Base-by-base conservation (phyloP, 257 asterid species). In the Ajuga chamaepitys region DNA sequence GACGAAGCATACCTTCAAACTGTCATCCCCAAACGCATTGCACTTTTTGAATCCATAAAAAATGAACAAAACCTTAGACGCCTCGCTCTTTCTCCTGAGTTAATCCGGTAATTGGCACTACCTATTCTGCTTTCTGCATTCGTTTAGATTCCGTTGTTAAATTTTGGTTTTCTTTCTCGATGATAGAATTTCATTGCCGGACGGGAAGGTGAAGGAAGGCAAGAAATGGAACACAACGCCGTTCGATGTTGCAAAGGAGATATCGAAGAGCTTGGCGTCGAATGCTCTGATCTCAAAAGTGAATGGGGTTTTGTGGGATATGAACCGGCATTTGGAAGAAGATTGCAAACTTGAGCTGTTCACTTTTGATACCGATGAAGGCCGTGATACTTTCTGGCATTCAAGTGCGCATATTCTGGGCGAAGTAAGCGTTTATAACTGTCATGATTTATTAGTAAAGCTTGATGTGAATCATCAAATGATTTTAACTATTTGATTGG, bases 341-440 rank as follows among this genome's bases (percentile, higher is more conserved):
- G 89, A 91, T 73, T 90, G 99, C 78, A 83, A 83, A 71, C 92
- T 94, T 4, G 85, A 73, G 79, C 59, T 94, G 58, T 91, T 88
- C 47, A 88, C 82, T 0, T 94, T 94, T 62, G 94, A 94, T 7
- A 73, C 73, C n/a, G 95, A 85, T 32, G 99, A 90, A 79, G 99
- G 99, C 1, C 86, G 97, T 2, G 97, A 91, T 70, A 91, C 98
- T 4, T 94, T 94, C 60, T 94, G 99, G 99, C 99, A 94, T 67
- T 94, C 99, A 0, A 94, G 98, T 72, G 99, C 99, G 8, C 98
- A 94, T 80, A 90, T 94, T 76, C 96, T 94, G 5, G 99, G 98
- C 55, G 88, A 94, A 97, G 99, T 90, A 64, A 59, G 24, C 7
- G 9, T 12, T 34, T 7, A 3, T 22, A 16, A 41, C 17, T 46